phyloP scores from a whole-genome alignment of 345 rosid genomes.

The Citrus sinensis region DNA sequence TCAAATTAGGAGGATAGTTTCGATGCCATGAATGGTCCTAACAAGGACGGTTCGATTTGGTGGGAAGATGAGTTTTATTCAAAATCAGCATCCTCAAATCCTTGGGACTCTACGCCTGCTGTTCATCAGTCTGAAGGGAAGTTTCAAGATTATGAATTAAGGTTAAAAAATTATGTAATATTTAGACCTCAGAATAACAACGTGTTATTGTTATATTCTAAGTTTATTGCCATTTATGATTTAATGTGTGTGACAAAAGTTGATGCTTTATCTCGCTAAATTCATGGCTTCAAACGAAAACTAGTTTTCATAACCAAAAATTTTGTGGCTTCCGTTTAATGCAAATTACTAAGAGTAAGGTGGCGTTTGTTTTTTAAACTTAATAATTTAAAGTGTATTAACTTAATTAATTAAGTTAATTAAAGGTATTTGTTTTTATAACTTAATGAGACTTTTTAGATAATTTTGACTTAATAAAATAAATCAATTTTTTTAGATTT shows the following conservation, averaged over 20 bases:
- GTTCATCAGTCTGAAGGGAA: conserved; percentile 39
- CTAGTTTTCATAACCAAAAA: too few relatives aligned
- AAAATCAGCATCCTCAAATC: conserved; percentile 48
- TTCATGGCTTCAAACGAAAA: neutral
- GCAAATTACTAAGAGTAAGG: neutral
- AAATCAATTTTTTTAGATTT: too few relatives aligned
- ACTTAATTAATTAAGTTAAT: too few relatives aligned
- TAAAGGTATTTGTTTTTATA: too few relatives aligned
- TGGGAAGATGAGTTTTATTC: conserved; percentile 61
- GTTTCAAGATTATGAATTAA: conserved; percentile 56
- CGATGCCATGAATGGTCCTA: conserved; percentile 34
- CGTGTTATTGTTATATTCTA: too few relatives aligned
- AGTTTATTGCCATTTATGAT: too few relatives aligned
- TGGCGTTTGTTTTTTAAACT: too few relatives aligned
- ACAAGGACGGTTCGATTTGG: conserved; percentile 44
- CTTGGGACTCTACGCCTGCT: conserved; percentile 56
- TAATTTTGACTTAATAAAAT: too few relatives aligned
- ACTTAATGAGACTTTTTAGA: too few relatives aligned
- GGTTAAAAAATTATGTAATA: conserved; percentile 46
- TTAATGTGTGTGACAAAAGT: too few relatives aligned
- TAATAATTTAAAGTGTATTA: too few relatives aligned
- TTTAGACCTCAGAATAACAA: neutral
- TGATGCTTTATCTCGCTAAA: neutral
- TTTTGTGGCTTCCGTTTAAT: neutral
- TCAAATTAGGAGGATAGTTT: conserved; percentile 15